These are phyloP conservation scores for Amphirosellinia nigrospora DNA, from an alignment of 495 filamentous ascomycete genomes.

Conservation along the genomic window DNA sequence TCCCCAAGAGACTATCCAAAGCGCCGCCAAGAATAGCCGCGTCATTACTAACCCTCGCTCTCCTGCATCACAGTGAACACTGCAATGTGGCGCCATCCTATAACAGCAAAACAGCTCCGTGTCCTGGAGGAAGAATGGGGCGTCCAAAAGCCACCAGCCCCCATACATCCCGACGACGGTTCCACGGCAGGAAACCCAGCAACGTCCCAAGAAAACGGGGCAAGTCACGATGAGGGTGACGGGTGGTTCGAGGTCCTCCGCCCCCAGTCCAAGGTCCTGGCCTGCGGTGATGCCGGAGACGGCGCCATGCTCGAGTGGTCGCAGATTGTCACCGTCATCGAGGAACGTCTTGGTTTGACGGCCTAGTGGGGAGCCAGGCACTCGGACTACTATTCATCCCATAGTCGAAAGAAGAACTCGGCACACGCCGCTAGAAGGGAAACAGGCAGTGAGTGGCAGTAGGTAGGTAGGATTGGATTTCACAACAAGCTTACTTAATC, in stretches of 20 bases:
- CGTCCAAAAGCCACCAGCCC: constrained; percentile 34
- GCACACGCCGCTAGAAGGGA: not conserved
- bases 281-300: constrained; percentile 79
- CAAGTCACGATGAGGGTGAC: constrained; percentile 52
- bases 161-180: not conserved
- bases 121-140: constrained; percentile 78
- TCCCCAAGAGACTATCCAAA: not conserved
- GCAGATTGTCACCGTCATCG: constrained; percentile 69
- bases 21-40: not conserved
- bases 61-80: constrained; percentile 65
- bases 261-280: constrained; percentile 70
- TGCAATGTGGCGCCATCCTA: constrained; percentile 87
- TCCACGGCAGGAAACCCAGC: not conserved
- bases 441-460: not conserved
- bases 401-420: not conserved
- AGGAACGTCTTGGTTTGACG: constrained; percentile 48
- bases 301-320: constrained; percentile 83
- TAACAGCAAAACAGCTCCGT: constrained; percentile 73
- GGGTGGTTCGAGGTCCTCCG: constrained; percentile 80
- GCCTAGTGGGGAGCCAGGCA: not conserved
- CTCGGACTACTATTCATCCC: not conserved
- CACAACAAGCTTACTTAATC: not conserved
- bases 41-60: not conserved
- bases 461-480: not conserved
- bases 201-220: not conserved